These are phyloP conservation scores for Cryptococcus neoformans DNA, from an alignment of 1,284 basidiomycete genomes.

Conservation along the genomic window DNA sequence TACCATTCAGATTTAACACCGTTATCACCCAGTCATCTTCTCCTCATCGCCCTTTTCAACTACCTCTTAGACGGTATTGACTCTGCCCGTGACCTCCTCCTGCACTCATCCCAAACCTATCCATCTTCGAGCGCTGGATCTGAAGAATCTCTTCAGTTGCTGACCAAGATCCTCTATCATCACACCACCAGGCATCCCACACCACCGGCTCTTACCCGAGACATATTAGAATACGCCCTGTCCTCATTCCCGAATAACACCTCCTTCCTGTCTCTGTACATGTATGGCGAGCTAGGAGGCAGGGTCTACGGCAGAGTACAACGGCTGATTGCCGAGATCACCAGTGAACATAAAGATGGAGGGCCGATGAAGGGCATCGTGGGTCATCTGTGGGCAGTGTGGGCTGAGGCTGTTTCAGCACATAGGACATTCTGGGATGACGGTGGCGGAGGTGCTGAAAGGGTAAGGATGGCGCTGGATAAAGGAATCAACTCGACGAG, in stretches of 20 bases:
- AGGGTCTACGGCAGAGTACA: constrained; percentile 50
- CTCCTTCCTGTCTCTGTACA: constrained; percentile 48
- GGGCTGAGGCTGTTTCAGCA: constrained; percentile 38
- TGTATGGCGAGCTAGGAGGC: constrained; percentile 46
- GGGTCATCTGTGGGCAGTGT: constrained; percentile 42
- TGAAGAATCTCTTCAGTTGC: constrained; percentile 46
- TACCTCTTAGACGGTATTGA: constrained; percentile 29
- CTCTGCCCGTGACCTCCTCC: constrained; percentile 12
- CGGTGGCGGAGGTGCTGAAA: constrained; percentile 37
- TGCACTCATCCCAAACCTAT: neutral
- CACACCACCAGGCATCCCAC: constrained; percentile 34
- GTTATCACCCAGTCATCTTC: constrained; percentile 2
- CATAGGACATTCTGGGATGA: constrained; percentile 39
- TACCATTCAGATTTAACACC: constrained; percentile 6
- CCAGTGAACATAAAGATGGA: constrained; percentile 8
- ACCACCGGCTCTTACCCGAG: constrained; percentile 37
- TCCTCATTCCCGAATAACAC: constrained; percentile 50
- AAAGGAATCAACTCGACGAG: constrained; percentile 30
- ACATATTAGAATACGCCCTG: constrained; percentile 47
- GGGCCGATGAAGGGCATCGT: constrained; percentile 16
- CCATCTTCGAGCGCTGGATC: constrained; percentile 26
- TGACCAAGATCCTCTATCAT: constrained; percentile 42
- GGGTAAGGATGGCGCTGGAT: constrained; percentile 41
- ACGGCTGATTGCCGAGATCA: constrained; percentile 28
- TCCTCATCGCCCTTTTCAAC: constrained; percentile 29